A percentile compares a stretch with the other conserved stretches of the same genome.
These are phyloP conservation scores for Ligustrum vulgare DNA, from an alignment of 257 asterid genomes.

Conservation along the genomic window DNA sequence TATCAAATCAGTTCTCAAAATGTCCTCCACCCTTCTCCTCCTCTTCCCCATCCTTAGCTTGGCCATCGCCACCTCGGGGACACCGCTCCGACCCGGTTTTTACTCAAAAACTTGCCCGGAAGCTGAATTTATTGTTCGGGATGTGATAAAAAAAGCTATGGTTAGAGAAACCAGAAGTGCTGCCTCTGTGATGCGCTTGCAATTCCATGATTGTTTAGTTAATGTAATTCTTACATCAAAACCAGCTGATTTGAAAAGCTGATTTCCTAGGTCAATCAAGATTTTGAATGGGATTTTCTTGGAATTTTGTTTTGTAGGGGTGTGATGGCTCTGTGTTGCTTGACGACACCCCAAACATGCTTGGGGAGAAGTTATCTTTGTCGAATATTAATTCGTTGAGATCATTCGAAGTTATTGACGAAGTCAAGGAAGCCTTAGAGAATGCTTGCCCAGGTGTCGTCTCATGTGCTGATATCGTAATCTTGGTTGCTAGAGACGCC, in stretches of 20 bases:
- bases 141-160: slow-evolving; percentile 57
- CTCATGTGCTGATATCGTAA: slow-evolving; percentile 88
- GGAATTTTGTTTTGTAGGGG: slow-evolving; percentile 49
- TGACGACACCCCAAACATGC: slow-evolving; percentile 75
- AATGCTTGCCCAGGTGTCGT: slow-evolving; percentile 62
- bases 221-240: slow-evolving; percentile 44
- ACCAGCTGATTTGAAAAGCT: not conserved
- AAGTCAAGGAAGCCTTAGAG: slow-evolving; percentile 71
- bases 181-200: slow-evolving; percentile 94
- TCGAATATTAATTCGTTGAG: slow-evolving; percentile 84
- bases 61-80: slow-evolving; percentile 23
- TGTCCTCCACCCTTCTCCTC: slow-evolving; percentile 37
- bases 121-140: slow-evolving; percentile 65
- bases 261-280: not conserved
- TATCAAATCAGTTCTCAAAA: slow-evolving; percentile 15
- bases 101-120: slow-evolving; percentile 68
- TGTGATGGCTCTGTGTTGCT: slow-evolving; percentile 90
- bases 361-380: slow-evolving; percentile 73
- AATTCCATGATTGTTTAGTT: slow-evolving; percentile 93
- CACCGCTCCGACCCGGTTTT: slow-evolving; percentile 49
- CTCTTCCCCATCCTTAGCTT: slow-evolving; percentile 27
- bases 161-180: slow-evolving; percentile 58
- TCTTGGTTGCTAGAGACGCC: slow-evolving; percentile 96
- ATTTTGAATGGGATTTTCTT: not conserved
- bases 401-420: slow-evolving; percentile 74